Base-by-base conservation (phyloP, 148 eudicot species). In the Limonium bicolor region DNA sequence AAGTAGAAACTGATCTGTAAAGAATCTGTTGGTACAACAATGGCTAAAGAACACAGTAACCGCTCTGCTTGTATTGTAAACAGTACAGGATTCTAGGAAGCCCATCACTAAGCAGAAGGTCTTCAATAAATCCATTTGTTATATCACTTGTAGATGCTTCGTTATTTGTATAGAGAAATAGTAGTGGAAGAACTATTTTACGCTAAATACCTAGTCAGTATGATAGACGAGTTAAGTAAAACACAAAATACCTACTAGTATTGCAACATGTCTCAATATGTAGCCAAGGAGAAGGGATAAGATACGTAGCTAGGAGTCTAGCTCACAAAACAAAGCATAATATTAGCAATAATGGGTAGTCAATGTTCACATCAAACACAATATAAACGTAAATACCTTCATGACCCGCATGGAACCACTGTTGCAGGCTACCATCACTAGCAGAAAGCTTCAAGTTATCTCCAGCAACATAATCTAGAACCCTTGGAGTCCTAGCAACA, bases 371-470 rank as follows among this genome's bases (percentile, higher is more conserved):
- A n/a, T n/a, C 36, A 10, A 15, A 32, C 0, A 4, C 36, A 10
- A 15, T 10, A 32, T 10, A 60, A 1, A 30, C 4, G 24, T 27
- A 12, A 2, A 38, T 80, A 88, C 96, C 96, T 54, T 86, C 78
- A 55, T 79, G 86, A 36, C 90, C 94, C 59, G 82, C 96, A 53
- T 66, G 82, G 67, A 76, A 83, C 96, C 96, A 88, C 56, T 88
- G 71, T 20, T 83, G 96, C 51, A 79, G 67, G 58, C 60, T 63
- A 50, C 82, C 77, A 59, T 82, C 85, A 39, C 76, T 13, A 69
- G 62, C 15, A 58, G 82, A 24, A 82, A 72, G 21, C 54, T 68
- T 41, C 84, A 68, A 50, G 58, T 73, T 54, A 41, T 65, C 45
- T 49, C 63, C 61, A 61, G 59, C 27, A n/a, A n/a, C n/a, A n/a